Base-by-base conservation (phyloP, 768 basidiomycete species). In the Russula olivacea region DNA sequence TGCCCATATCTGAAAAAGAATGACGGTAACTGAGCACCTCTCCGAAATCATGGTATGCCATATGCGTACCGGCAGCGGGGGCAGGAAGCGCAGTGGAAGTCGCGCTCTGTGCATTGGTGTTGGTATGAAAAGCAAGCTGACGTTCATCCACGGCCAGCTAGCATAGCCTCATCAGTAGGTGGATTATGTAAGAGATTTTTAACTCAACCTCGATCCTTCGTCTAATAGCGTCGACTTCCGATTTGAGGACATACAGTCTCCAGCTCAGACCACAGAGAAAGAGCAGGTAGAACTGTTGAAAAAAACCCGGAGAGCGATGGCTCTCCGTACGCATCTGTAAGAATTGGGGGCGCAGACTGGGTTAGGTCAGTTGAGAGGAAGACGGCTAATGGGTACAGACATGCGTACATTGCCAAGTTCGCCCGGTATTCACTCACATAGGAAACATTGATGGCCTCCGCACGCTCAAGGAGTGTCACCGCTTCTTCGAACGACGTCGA, bases 241-340 rank as follows among this genome's bases (percentile, higher is more conserved):
- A 59, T 11, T 12, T 28, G 4, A 64, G 45, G 23, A 9, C 17
- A 59, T 41, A 55, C 19, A 64, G 57, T 28, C 19, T 53, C 36
- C 51, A 59, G 3, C 25, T 58, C n/a, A 54, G 30, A 15, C 63
- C 52, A 6, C 28, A 43, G 4, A 58, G 17, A 25, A 59, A 4
- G 7, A 50, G 36, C n/a, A 54, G 57, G 28, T 30, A 11, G 15
- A 63, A 2, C n/a, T 64, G 63, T 6, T 48, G 45, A 25, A 30
- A 28, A 3, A 55, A 21, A 8, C 58, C 8, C 1, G 28, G 52
- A 15, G 58, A 30, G 5, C 36, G 38, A n/a, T 64, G 19, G 23
- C 53, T 64, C 28, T 54, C 52, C 1, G 38, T 55, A 8, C 58
- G 58, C 38, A 59, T 23, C 8, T 17, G 25, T 2, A 28, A 3